Conservation (phyloP, 192 early-diverging fungal genomes). For the Powellomyces hirtus region DNA sequence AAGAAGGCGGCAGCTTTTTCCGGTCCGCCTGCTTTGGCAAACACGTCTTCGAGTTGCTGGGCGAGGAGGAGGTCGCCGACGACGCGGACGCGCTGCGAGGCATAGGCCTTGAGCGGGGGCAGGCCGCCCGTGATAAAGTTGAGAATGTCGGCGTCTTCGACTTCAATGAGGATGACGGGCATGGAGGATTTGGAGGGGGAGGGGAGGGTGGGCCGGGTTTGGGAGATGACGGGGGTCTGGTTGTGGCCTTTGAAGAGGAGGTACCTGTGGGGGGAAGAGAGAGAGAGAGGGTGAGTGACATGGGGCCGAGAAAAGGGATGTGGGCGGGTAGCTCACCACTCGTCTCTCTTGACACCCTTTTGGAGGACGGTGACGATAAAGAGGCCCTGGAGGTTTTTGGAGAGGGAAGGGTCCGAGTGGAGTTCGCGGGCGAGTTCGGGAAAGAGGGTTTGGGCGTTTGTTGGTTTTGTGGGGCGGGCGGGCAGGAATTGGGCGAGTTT, state of each 20-base stretch:
- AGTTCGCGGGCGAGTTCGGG: slow-evolving; percentile 38
- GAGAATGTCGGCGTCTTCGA: slow-evolving; percentile 40
- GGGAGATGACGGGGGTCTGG: slow-evolving; percentile 24
- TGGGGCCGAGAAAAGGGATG: background rate
- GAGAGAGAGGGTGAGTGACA: background rate
- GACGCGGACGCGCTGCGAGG: slow-evolving; percentile 27
- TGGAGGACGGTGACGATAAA: slow-evolving; percentile 33
- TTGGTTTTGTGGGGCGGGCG: slow-evolving; percentile 5
- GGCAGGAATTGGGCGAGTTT: slow-evolving; percentile 31
- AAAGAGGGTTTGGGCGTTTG: slow-evolving; percentile 31
- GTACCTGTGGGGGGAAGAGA: slow-evolving; percentile 19
- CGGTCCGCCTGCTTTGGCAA: slow-evolving; percentile 37
- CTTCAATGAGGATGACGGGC: slow-evolving; percentile 36
- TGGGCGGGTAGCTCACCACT: slow-evolving; percentile 25
- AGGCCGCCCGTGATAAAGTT: slow-evolving; percentile 46
- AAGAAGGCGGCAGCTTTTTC: slow-evolving; percentile 34
- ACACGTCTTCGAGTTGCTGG: slow-evolving; percentile 36
- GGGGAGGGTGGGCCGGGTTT: slow-evolving; percentile 24
- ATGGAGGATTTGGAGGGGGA: background rate
- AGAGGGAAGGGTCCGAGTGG: slow-evolving; percentile 24
- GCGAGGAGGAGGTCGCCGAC: slow-evolving; percentile 39
- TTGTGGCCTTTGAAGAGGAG: slow-evolving; percentile 32
- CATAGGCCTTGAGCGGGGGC: slow-evolving; percentile 32
- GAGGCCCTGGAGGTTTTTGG: slow-evolving; percentile 30
- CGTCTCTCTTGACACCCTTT: slow-evolving; percentile 28